Evolutionary conservation across 1,284 basidiomycete genomes (phyloP), one percentile per base, ranked within the genome.

Genomic region (Coniferiporia weirii): DNA sequence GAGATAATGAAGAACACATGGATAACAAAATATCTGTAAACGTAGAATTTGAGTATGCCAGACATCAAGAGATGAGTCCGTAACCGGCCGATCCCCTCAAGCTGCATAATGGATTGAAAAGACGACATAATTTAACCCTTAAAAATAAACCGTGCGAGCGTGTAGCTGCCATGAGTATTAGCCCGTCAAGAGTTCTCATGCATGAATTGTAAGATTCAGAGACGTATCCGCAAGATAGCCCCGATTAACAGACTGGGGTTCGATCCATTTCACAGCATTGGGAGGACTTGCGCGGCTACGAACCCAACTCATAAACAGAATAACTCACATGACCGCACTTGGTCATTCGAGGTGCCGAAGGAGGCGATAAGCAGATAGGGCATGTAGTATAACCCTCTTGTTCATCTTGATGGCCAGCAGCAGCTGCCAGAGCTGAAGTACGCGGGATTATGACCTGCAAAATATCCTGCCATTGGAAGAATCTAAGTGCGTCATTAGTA

Each of bases 401-500:
- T 43, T 76, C 75, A 35, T 75, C 73, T 40, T 56, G 59, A 51
- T 71, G 72, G 52, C 75, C 73, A 54, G 79, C 73, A 64, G 81
- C 78, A 67, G 78, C 80, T 63, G 80, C 79, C 63, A 83, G 74
- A 61, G 81, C 81, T 62, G 86, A 86, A 62, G 81, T 78, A 54
- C 90, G 91, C 36, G 94, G 91, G 63, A 99, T 87, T 67, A 99
- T 85, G 62, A 99, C 87, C 72, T 98, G 96, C 7, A 97, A 79
- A 65, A 99, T 92, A 73, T 98, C 93, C n/a, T 89, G 83, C 93
- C 93, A 97, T 76, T 95, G 90, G 72, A 97, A 91, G 74, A 87
- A 93, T 66, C 92, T 95, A 66, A 64, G 35, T 62, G 61, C 68
- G 54, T 65, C 64, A 61, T 59, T 53, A 35, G 35, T 32, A 22